These are phyloP conservation scores for Halteria grandinella DNA, from an alignment of 73 alveolate genomes.

Conservation along the genomic window DNA sequence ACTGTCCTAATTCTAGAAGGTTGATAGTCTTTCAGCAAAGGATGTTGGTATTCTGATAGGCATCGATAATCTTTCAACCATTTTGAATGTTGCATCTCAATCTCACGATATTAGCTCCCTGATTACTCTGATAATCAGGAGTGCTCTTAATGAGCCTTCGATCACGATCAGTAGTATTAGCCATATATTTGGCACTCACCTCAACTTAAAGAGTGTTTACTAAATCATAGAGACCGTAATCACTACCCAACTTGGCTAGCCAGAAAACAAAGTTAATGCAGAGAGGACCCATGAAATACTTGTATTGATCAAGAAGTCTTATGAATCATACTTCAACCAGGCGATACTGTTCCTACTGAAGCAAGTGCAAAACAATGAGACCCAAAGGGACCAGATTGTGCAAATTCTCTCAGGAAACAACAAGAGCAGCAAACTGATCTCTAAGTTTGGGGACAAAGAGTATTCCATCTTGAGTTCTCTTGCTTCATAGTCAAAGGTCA, in stretches of 20 bases:
- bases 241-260: not conserved
- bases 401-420: not conserved
- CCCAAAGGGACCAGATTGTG: not conserved
- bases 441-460: conserved; percentile 47
- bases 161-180: not conserved
- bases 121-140: not conserved
- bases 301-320: not conserved
- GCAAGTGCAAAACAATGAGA: conserved; percentile 7
- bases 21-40: not conserved
- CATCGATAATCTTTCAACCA: not conserved
- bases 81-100: not conserved
- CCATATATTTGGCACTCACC: not conserved
- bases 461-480: conserved; percentile 37
- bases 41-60: not conserved
- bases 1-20: not conserved
- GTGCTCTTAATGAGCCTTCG: not conserved
- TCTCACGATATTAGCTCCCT: not conserved
- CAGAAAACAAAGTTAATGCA: not conserved
- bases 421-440: not conserved
- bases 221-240: not conserved
- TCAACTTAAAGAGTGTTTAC: conserved; percentile 1
- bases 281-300: not conserved
- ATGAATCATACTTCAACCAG: conserved; percentile 15
- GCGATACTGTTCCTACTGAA: conserved; percentile 18
- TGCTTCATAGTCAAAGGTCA: conserved; percentile 6